phyloP scores from a whole-genome alignment of 2,329 filamentous ascomycete genomes.

The Fusarium compactum region DNA sequence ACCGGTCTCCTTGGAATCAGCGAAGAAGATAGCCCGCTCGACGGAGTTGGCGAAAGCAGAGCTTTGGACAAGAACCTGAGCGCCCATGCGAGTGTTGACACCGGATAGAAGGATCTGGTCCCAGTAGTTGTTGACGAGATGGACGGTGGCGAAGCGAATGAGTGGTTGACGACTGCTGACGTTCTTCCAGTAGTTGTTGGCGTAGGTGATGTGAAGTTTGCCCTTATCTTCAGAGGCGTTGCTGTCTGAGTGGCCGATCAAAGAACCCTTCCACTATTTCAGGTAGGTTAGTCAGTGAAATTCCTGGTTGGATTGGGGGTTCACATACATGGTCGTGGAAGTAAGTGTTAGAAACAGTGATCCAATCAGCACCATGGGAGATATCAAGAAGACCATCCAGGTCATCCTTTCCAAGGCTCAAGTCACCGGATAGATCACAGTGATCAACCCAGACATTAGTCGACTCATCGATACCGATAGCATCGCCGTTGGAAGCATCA shows the following conservation, averaged over 20 bases:
- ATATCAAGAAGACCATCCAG: slow-evolving; percentile 76
- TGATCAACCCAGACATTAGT: slow-evolving; percentile 76
- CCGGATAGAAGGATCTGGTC: slow-evolving; percentile 57
- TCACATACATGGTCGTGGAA: slow-evolving; percentile 50
- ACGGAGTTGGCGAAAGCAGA: slow-evolving; percentile 60
- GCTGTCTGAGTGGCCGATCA: slow-evolving; percentile 70
- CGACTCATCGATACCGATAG: slow-evolving; percentile 67
- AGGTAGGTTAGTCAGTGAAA: background rate
- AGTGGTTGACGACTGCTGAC: slow-evolving; percentile 72
- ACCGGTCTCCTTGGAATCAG: slow-evolving; percentile 57
- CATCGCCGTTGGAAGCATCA: slow-evolving; percentile 66
- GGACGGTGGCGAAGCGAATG: slow-evolving; percentile 74
- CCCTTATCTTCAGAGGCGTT: slow-evolving; percentile 69
- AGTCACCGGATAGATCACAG: slow-evolving; percentile 72
- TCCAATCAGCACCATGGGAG: slow-evolving; percentile 71
- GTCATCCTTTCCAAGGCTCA: slow-evolving; percentile 72
- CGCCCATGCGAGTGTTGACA: slow-evolving; percentile 68
- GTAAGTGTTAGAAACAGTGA: slow-evolving; percentile 59
- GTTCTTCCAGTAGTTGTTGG: slow-evolving; percentile 74
- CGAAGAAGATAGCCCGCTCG: slow-evolving; percentile 52
- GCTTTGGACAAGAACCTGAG: slow-evolving; percentile 69
- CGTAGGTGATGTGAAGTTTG: slow-evolving; percentile 72
- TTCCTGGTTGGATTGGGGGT: rapidly evolving
- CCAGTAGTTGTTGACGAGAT: slow-evolving; percentile 68
- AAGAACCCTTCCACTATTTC: slow-evolving; percentile 64